phyloP scores from a whole-genome alignment of 192 early-diverging fungal genomes.

The Backusella macrospora region DNA sequence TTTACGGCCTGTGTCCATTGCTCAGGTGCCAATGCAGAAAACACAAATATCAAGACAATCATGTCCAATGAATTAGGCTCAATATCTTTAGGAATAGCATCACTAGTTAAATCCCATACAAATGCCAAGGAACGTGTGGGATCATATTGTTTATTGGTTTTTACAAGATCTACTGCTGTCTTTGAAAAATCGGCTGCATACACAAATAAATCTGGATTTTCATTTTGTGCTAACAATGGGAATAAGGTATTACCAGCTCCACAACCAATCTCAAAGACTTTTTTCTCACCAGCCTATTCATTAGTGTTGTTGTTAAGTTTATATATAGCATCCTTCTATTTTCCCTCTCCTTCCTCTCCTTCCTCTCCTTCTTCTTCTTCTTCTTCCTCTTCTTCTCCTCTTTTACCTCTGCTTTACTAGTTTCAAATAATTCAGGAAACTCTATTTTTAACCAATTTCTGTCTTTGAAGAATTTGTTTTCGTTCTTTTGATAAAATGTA shows the following conservation, averaged over 20 bases:
- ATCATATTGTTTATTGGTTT: conserved; percentile 75
- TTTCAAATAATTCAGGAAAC: conserved; percentile 84
- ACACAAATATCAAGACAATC: conserved; percentile 92
- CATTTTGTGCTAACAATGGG: conserved; percentile 79
- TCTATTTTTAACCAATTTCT: conserved; percentile 94
- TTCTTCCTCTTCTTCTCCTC: neutral
- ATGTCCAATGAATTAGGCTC: conserved; percentile 87
- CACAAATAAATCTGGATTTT: conserved; percentile 80
- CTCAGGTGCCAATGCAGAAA: conserved; percentile 88
- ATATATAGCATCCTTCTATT: neutral
- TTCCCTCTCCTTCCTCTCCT: too few relatives aligned
- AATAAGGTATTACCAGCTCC: conserved; percentile 97
- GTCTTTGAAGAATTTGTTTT: conserved; percentile 95
- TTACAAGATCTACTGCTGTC: conserved; percentile 92
- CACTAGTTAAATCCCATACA: conserved; percentile 92
- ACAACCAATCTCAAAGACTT: conserved; percentile 93
- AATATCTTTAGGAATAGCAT: conserved; percentile 65
- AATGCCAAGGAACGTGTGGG: conserved; percentile 78
- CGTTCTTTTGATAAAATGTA: conserved; percentile 82
- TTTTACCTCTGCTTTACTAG: conserved; percentile 49
- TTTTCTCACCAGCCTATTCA: conserved; percentile 52
- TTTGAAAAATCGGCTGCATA: conserved; percentile 93
- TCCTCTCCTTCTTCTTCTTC: neutral
- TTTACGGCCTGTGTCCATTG: conserved; percentile 79
- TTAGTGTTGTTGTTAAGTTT: conserved; percentile 7